Base-by-base conservation (phyloP, 306 rosid species). In the Castanea crenata region DNA sequence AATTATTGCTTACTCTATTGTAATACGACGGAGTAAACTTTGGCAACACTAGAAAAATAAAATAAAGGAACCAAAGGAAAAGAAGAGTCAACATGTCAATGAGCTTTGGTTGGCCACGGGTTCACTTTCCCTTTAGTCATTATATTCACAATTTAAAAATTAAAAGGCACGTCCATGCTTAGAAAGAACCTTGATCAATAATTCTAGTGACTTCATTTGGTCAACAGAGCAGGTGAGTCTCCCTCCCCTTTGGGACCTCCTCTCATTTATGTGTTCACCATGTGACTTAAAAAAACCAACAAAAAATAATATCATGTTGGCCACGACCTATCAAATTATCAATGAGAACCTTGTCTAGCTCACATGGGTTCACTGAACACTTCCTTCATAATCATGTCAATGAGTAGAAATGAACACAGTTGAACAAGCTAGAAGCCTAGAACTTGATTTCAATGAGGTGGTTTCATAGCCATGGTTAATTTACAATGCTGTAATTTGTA, bases 181-280 rank as follows among this genome's bases (percentile, higher is more conserved):
- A 25, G 27, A 38, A 62, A 74, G 54, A 59, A 32, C 23, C 68
- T 38, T 8, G 11, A 76, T 68, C 61, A 58, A 80, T 29, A 64
- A 34, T 46, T 69, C 75, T 11, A 12, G 54, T 27, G 55, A 78
- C 64, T 80, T 54, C 84, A 27, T 38, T 77, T 80, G 70, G 79
- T 86, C 83, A 87, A 73, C 71, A 72, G 73, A 85, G 91, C 87
- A 82, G 90, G 82, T 88, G 75, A 83, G 81, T 57, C 86, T 23
- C 51, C 87, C 69, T 77, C 81, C 14, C 79, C 71, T 71, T 70
- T 14, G 29, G n/a, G 74, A 46, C 34, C 46, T 55, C 63, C 67
- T 59, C 76, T 75, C 54, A 58, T 35, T 55, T 9, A 55, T 1
- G 68, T 23, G 38, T 4, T 57, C 72, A 49, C 56, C 2, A 4